Evolutionary conservation across 2,329 filamentous ascomycete genomes (phyloP), one percentile per base, ranked within the genome.

Genomic region (Aspergillus carbonarius): DNA sequence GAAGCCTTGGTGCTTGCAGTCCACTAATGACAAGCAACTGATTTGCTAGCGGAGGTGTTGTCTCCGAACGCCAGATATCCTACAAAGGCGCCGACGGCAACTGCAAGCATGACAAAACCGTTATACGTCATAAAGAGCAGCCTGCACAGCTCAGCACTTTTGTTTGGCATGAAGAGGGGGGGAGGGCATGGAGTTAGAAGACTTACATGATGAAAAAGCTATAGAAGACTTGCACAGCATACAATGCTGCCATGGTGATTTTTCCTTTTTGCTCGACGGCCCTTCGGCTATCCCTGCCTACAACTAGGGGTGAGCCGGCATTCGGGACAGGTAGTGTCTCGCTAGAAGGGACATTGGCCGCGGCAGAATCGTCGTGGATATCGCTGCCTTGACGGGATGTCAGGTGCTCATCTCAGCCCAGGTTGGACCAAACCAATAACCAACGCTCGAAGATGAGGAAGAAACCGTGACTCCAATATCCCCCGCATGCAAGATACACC

Each of bases 111-210:
- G 66, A 99, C 88, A 88, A 91, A 96, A 57, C 95, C 95, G 70
- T 99, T 99, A 79, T 99, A 99, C n/a, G 95, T 99, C 95, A 99
- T 99, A 78, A 99, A 99, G 20, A 99, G 79, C 61, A 99, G 82
- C 95, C 93, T 98, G 60, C 5, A 18, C 27, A 40, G 23, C 18
- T 57, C 27, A 59, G 32, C 35, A 48, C 40, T 35, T 5, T 46
- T 17, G n/a, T 20, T 57, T n/a, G 57, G 50, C 37, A 40, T 50
- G 17, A 18, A 12, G 30, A 39, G 32, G 17, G 34, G 32, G 20
- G 52, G 34, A 20, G 32, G 23, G 23, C 23, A 30, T 17, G 40
- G 9, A 47, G 2, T 30, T 18, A 55, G 17, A 47, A 8, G 27
- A 88, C 93, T 87, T 75, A 97, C 95, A 99, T 99, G 74, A 99